Evolutionary conservation across 108 stramenopile species (phyloP).

Genomic region (Stephanodiscus triporus): DNA sequence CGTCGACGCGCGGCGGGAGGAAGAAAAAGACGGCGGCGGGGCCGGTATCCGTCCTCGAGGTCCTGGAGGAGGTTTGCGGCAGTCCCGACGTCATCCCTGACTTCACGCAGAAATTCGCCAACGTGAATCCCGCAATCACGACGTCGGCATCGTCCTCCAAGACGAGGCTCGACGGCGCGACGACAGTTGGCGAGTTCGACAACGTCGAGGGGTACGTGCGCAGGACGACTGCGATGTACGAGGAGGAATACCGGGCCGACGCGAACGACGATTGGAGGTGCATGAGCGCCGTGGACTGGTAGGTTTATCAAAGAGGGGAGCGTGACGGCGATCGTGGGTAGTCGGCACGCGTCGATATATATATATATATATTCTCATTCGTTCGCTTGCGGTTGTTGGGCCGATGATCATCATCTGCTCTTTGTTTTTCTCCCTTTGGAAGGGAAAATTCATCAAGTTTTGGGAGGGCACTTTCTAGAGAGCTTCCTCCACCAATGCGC

Average conservation of each 20-base stretch:
- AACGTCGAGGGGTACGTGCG: constrained; percentile 10
- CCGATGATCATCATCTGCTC: neutral
- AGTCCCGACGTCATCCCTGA: neutral
- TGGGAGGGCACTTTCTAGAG: neutral
- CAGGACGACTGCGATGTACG: neutral
- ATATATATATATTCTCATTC: neutral
- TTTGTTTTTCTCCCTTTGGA: neutral
- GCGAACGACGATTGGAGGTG: constrained; percentile 23
- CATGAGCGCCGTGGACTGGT: constrained; percentile 9
- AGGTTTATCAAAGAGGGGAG: neutral
- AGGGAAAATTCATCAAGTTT: neutral
- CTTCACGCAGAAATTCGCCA: constrained; percentile 8
- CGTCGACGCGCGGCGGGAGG: neutral
- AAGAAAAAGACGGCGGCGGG: neutral
- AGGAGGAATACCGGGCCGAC: constrained; percentile 13
- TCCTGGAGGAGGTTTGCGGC: neutral
- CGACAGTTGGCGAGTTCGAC: constrained; percentile 1
- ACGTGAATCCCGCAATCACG: neutral
- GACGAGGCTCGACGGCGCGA: neutral
- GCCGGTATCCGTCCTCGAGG: neutral
- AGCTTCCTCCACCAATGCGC: neutral
- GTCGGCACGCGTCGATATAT: neutral
- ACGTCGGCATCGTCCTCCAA: neutral
- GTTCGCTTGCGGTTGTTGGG: neutral
- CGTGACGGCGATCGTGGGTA: neutral